Base-by-base conservation (phyloP, 495 filamentous ascomycete genomes). In the Penicillium goetzii region DNA sequence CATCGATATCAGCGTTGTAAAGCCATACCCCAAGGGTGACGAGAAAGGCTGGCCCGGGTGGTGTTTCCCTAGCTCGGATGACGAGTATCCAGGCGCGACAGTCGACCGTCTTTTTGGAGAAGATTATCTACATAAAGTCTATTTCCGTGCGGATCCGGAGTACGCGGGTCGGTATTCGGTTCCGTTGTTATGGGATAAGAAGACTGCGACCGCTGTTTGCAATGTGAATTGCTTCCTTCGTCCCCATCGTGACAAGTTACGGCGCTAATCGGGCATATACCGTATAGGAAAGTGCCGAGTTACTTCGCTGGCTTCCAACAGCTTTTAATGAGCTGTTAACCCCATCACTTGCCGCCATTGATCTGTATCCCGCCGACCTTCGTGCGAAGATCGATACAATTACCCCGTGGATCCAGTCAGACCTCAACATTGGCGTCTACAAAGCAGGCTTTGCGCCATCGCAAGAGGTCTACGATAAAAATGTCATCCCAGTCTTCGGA, bases 1-100 rank as follows among this genome's bases (percentile, higher is more conserved):
- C 32, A 85, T 96, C 50, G 83, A 87, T 19, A 83, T 88, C 60
- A 89, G 88, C 3, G 76, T 84, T n/a, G 88, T 93, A 5, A 89
- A 91, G 66, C 89, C 88, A 79, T 85, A 92, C 67, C 83, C 84
- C 62, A 84, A 89, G 81, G 81, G 76, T 23, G 75, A 81, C 38
- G 76, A 80, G 25, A 78, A 78, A 21, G 80, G 82, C 15, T 83
- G 80, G 73, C 75, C 75, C 0, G 83, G 82, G 57, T 85, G 83
- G 83, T 64, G 69, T 41, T 85, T 85, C 63, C 81, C 83, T 3
- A 52, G 36, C 7, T 74, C 73, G 2, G 71, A 85, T 38, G 75
- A 78, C 14, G 80, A 84, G 58, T 84, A 86, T 60, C 75, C 79
- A 4, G 72, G 72, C n/a, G 75, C 82, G 45, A 85, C 84, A 9